Conservation (phyloP, 495 filamentous ascomycete species). For the Lentithecium fluviatile region DNA sequence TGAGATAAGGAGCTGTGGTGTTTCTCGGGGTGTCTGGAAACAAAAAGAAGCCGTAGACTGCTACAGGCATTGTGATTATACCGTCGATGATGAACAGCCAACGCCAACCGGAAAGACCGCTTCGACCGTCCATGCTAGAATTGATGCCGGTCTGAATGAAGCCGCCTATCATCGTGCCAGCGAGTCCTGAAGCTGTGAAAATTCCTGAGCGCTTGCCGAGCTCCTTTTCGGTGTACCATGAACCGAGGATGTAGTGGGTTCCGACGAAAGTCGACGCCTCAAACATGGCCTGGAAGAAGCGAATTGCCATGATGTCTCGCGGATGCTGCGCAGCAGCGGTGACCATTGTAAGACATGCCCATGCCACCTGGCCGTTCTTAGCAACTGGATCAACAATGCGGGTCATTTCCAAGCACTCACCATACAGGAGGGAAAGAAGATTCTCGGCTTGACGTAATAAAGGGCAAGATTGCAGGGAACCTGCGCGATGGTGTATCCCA, state of each 20-base stretch:
- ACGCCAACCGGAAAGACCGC: conserved; percentile 60
- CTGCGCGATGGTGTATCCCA: conserved; percentile 44
- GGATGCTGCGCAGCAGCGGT: conserved; percentile 53
- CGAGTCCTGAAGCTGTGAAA: conserved; percentile 45
- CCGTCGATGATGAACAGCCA: conserved; percentile 61
- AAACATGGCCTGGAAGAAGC: conserved; percentile 66
- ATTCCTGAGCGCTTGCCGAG: conserved; percentile 59
- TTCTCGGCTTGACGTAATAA: conserved; percentile 57
- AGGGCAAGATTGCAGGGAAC: conserved; percentile 61
- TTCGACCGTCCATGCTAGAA: conserved; percentile 50
- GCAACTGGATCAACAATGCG: background rate
- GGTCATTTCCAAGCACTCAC: conserved; percentile 27
- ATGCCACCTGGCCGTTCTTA: conserved; percentile 40
- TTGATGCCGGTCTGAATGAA: conserved; percentile 64
- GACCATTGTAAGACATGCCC: conserved; percentile 61
- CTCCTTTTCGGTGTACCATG: conserved; percentile 66
- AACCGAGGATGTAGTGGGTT: conserved; percentile 64
- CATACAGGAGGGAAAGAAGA: conserved; percentile 63
- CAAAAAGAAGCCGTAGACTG: conserved; percentile 57
- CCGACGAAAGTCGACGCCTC: conserved; percentile 63
- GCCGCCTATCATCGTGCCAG: conserved; percentile 49
- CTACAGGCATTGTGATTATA: conserved; percentile 39
- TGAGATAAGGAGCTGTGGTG: conserved; percentile 49
- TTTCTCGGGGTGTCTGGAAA: conserved; percentile 63
- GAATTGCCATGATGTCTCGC: conserved; percentile 61